Conservation (phyloP, 257 asterid species). For the Catharanthus roseus region DNA sequence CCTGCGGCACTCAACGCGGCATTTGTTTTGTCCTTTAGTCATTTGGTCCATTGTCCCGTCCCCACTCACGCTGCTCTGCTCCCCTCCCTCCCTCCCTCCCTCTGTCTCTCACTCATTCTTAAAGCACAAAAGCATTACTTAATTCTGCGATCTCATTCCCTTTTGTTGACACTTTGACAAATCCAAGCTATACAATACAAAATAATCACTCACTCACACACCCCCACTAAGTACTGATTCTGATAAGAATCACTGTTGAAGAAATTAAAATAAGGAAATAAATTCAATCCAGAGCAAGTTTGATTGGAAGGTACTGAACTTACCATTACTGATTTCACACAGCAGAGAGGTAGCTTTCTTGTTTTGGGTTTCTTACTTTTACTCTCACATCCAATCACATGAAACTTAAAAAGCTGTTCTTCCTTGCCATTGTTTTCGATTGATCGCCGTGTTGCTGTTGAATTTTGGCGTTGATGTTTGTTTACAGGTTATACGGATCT, state of each 20-base stretch:
- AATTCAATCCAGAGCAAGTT: not conserved
- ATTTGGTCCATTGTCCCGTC: not conserved
- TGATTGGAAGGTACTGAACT: not conserved
- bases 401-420: not conserved
- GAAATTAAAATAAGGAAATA: no score
- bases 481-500: not conserved
- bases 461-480: not conserved
- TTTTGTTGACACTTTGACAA: not conserved
- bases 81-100: not conserved
- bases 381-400: no score
- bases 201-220: no score
- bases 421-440: not conserved
- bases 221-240: not conserved
- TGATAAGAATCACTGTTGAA: not conserved
- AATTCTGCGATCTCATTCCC: conserved; percentile 16
- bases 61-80: not conserved
- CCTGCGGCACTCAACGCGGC: conserved; percentile 53
- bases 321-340: not conserved
- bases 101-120: not conserved
- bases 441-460: not conserved
- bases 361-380: not conserved
- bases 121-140: not conserved
- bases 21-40: conserved; percentile 27
- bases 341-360: not conserved
- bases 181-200: not conserved